phyloP scores from a whole-genome alignment of 2,329 filamentous ascomycete species.

The Arthrobotrys sphaeroides region DNA sequence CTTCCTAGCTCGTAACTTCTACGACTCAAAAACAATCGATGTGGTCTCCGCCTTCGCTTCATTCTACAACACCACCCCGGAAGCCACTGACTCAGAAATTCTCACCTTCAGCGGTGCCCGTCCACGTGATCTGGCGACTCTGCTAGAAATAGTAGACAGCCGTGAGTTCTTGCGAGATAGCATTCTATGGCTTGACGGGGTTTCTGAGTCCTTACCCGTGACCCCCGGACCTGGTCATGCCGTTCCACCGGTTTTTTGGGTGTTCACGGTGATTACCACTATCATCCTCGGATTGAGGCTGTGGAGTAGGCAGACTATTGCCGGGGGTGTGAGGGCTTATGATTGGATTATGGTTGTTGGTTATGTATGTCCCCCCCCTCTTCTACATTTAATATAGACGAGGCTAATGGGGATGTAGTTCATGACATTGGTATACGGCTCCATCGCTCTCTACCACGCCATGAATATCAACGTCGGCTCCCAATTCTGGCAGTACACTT shows the following conservation, averaged over 20 bases:
- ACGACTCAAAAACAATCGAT: constrained; percentile 25
- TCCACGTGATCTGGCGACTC: constrained; percentile 1
- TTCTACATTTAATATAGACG: background rate
- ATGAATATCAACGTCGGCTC: constrained; percentile 37
- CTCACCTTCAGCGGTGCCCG: constrained; percentile 24
- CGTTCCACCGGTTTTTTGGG: constrained; percentile 34
- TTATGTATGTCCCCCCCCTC: constrained; percentile 23
- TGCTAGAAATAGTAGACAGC: background rate
- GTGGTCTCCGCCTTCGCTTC: constrained; percentile 22
- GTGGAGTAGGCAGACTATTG: constrained; percentile 40
- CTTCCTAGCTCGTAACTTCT: constrained; percentile 45
- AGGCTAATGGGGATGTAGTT: background rate
- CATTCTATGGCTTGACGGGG: constrained; percentile 29
- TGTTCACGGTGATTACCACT: constrained; percentile 40
- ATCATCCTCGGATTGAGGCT: constrained; percentile 33
- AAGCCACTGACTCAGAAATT: constrained; percentile 33
- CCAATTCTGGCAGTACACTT: constrained; percentile 50
- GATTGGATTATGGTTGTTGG: constrained; percentile 52
- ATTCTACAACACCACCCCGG: constrained; percentile 23
- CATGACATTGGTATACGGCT: constrained; percentile 37
- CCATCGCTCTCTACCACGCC: constrained; percentile 39
- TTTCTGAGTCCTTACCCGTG: constrained; percentile 18
- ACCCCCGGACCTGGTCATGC: constrained; percentile 18
- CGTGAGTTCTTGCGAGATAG: constrained; percentile 29
- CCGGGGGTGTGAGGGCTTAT: constrained; percentile 35